Evolutionary conservation across 805 yeast genomes (phyloP).

Genomic region (Candida alai): DNA sequence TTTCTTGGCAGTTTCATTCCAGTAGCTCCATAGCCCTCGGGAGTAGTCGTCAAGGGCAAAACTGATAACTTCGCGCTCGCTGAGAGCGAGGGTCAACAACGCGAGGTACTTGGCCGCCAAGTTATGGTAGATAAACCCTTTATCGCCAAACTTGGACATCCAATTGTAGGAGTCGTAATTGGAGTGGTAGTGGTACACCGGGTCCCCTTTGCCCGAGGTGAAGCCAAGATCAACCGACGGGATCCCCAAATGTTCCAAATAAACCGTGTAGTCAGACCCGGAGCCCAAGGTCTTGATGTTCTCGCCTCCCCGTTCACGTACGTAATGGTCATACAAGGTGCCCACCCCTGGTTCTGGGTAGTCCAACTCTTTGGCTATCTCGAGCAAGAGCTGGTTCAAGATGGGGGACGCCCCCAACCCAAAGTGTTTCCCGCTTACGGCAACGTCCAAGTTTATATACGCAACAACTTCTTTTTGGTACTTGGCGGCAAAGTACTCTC

Average conservation of each 20-base stretch:
- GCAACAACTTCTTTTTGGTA: constrained; percentile 44
- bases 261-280: constrained; percentile 54
- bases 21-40: constrained; percentile 35
- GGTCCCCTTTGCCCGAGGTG: constrained; percentile 32
- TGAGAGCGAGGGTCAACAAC: constrained; percentile 46
- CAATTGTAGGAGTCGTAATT: constrained; percentile 56
- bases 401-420: constrained; percentile 54
- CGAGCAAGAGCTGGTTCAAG: constrained; percentile 40
- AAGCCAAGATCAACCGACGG: constrained; percentile 55
- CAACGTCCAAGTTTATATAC: constrained; percentile 49
- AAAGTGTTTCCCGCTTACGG: constrained; percentile 50
- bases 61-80: constrained; percentile 55
- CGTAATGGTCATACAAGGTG: constrained; percentile 49
- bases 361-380: constrained; percentile 46
- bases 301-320: constrained; percentile 21
- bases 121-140: constrained; percentile 50
- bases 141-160: constrained; percentile 51
- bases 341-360: constrained; percentile 37
- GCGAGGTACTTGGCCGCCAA: constrained; percentile 60
- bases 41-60: constrained; percentile 48
- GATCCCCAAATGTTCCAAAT: constrained; percentile 64
- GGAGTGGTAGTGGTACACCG: constrained; percentile 57
- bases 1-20: constrained; percentile 20
- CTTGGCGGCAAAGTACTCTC: constrained; percentile 42
- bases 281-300: constrained; percentile 43